These are phyloP conservation scores for Yamadazyma epiphylla DNA, from an alignment of 1,139 yeast species.

Conservation along the genomic window DNA sequence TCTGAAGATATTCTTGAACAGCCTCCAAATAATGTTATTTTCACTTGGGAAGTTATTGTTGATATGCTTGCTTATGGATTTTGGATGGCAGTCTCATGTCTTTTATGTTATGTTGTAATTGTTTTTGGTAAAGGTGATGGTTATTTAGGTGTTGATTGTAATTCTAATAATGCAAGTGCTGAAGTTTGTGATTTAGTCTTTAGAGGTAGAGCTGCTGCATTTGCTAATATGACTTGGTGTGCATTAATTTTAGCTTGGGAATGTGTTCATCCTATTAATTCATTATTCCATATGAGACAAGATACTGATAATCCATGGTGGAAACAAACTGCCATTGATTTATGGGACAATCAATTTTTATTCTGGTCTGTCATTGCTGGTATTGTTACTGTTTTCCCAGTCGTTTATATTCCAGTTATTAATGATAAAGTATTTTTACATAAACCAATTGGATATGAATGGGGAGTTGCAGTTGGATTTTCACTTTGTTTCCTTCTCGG, in stretches of 20 bases:
- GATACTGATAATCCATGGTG: constrained; percentile 60
- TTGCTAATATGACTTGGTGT: constrained; percentile 89
- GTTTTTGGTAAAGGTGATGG: constrained; percentile 69
- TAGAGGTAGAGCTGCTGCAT: constrained; percentile 76
- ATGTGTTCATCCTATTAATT: constrained; percentile 71
- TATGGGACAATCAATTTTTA: constrained; percentile 74
- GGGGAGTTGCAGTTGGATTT: constrained; percentile 76
- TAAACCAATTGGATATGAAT: constrained; percentile 70
- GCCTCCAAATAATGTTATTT: constrained; percentile 64
- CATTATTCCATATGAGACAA: constrained; percentile 74
- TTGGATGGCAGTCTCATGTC: constrained; percentile 70
- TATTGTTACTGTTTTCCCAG: constrained; percentile 71
- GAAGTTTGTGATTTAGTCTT: constrained; percentile 59
- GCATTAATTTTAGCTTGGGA: constrained; percentile 88
- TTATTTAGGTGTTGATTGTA: constrained; percentile 64
- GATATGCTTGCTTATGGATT: constrained; percentile 78
- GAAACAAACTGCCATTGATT: constrained; percentile 52
- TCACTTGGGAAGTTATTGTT: constrained; percentile 64
- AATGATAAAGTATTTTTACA: constrained; percentile 77
- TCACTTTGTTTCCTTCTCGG: constrained; percentile 56
- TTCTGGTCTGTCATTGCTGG: constrained; percentile 84
- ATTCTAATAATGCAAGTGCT: constrained; percentile 21
- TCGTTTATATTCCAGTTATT: constrained; percentile 83
- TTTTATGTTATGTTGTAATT: constrained; percentile 61
- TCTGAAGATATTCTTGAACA: constrained; percentile 61